phyloP scores from a whole-genome alignment of 2,329 filamentous ascomycete genomes.

The Tolypocladium amazonense region DNA sequence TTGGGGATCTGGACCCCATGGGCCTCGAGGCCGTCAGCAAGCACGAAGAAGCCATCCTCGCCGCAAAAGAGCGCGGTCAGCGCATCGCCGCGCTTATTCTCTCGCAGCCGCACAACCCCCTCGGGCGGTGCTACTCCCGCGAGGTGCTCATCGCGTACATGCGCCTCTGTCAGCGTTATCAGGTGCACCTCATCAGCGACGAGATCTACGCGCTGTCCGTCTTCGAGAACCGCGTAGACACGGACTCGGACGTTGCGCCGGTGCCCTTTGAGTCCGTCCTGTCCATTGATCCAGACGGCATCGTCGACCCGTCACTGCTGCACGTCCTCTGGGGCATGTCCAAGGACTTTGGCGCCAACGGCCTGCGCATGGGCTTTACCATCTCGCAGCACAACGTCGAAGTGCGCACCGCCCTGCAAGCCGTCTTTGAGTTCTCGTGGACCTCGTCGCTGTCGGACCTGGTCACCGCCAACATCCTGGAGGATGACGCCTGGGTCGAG shows the following conservation, averaged over 20 bases:
- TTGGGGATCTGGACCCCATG: conserved; percentile 32
- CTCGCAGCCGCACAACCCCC: conserved; percentile 40
- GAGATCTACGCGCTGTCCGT: conserved; percentile 41
- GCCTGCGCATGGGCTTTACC: conserved; percentile 40
- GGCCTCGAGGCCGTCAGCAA: conserved; percentile 24
- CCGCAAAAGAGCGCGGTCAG: conserved; percentile 25
- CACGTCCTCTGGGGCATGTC: conserved; percentile 39
- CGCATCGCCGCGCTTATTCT: conserved; percentile 37
- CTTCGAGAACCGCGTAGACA: conserved; percentile 28
- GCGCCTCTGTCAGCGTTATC: conserved; percentile 33
- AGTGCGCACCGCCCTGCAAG: conserved; percentile 25
- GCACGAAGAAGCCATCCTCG: conserved; percentile 33
- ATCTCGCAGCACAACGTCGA: conserved; percentile 33
- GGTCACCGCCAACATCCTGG: conserved; percentile 28
- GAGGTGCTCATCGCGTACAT: conserved; percentile 28
- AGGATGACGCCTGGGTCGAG: conserved; percentile 31
- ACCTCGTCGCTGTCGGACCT: conserved; percentile 32
- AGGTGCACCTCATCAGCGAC: conserved; percentile 41
- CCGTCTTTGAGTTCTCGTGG: conserved; percentile 30
- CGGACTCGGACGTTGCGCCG: conserved; percentile 7
- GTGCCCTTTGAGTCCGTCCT: conserved; percentile 34
- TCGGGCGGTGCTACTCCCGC: conserved; percentile 35
- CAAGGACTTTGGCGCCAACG: conserved; percentile 47
- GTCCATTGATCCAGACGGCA: conserved; percentile 26
- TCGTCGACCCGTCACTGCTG: conserved; percentile 37